Conservation (phyloP, 352 stramenopile species). For the Globisporangium ultimum region DNA sequence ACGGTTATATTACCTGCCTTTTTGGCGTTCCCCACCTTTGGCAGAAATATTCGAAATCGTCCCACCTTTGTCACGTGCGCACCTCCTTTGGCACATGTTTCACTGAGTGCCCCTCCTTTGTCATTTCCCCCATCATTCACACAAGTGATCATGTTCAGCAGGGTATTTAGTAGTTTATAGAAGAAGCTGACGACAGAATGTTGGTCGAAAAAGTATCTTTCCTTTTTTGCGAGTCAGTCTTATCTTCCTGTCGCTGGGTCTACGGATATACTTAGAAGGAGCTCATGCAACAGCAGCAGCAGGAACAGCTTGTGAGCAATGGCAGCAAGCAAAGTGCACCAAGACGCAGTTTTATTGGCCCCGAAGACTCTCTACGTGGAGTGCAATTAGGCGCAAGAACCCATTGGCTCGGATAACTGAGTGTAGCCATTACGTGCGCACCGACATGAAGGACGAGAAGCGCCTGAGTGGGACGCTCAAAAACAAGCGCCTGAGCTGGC, state of each 20-base stretch:
- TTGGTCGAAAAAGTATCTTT: neutral
- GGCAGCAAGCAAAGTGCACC: neutral
- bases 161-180: neutral
- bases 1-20: too few relatives aligned
- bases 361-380: too few relatives aligned
- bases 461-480: conserved; percentile 25
- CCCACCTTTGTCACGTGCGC: too few relatives aligned
- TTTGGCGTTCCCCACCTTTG: too few relatives aligned
- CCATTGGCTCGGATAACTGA: neutral
- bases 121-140: too few relatives aligned
- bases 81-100: too few relatives aligned
- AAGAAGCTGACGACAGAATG: neutral
- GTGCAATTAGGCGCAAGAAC: too few relatives aligned
- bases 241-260: neutral
- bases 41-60: too few relatives aligned
- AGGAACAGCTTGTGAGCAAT: neutral
- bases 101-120: too few relatives aligned
- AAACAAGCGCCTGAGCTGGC: conserved; percentile 42
- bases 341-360: neutral
- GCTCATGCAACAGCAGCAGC: neutral
- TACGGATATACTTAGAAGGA: neutral
- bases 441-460: conserved; percentile 17
- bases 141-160: too few relatives aligned
- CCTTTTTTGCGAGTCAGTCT: neutral
- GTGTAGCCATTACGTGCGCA: neutral